phyloP scores from a whole-genome alignment of 495 filamentous ascomycete species.

The Trichocladium uniseriatum region DNA sequence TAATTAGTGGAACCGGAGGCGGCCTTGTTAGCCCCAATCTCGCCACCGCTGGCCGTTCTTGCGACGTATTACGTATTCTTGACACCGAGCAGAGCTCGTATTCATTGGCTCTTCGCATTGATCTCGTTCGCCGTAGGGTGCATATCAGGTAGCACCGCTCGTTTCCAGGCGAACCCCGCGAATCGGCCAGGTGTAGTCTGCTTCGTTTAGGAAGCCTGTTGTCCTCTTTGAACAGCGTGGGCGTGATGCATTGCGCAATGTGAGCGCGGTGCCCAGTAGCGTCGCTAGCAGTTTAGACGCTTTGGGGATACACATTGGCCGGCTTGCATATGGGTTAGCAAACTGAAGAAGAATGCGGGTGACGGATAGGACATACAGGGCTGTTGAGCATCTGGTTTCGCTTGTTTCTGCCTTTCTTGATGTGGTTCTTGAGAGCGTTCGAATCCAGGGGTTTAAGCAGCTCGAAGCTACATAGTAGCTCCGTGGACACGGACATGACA shows the following conservation, averaged over 20 bases:
- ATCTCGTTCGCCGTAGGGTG: not conserved
- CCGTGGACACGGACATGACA: conserved; percentile 92
- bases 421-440: conserved; percentile 94
- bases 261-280: not conserved
- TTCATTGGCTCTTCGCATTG: not conserved
- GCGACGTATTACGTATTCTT: not conserved
- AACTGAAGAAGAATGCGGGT: not conserved
- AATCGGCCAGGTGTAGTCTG: conserved; percentile 1
- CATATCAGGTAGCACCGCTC: not conserved
- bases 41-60: not conserved
- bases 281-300: conserved; percentile 33
- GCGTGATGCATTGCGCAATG: not conserved
- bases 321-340: conserved; percentile 28
- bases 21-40: not conserved
- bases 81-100: too few species aligned
- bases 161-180: not conserved
- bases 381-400: conserved; percentile 83
- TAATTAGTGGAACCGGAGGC: not conserved
- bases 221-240: not conserved
- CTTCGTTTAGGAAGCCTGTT: not conserved
- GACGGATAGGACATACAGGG: conserved; percentile 53
- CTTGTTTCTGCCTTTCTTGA: conserved; percentile 95
- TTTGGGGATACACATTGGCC: conserved; percentile 41
- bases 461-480: conserved; percentile 95
- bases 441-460: conserved; percentile 93